Conservation (phyloP, 2,329 filamentous ascomycete genomes). For the Colletotrichum sp. region DNA sequence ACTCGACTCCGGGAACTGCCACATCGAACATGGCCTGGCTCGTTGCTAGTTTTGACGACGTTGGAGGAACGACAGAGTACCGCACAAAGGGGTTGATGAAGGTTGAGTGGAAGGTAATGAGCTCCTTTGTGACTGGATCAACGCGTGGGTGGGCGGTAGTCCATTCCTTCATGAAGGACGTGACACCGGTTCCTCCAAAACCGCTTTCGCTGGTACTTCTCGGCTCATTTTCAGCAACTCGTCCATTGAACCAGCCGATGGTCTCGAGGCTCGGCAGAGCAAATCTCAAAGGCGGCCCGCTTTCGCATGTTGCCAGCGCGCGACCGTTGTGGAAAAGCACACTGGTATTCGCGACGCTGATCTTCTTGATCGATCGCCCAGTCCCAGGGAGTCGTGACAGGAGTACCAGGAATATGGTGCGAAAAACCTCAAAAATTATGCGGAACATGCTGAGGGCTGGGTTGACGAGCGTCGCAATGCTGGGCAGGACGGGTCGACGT, state of each 20-base stretch:
- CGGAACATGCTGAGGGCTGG: conserved; percentile 55
- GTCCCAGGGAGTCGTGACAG: conserved; percentile 62
- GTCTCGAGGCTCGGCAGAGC: conserved; percentile 69
- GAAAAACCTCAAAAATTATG: conserved; percentile 57
- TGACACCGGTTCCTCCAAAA: conserved; percentile 60
- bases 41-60: background rate
- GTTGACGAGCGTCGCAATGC: conserved; percentile 71
- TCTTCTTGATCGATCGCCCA: conserved; percentile 64
- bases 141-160: conserved; percentile 74
- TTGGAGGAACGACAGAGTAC: conserved; percentile 56
- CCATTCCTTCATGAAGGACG: conserved; percentile 73
- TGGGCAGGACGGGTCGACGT: conserved; percentile 65
- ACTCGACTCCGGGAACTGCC: conserved; percentile 64
- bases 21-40: conserved; percentile 48
- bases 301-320: conserved; percentile 73
- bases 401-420: conserved; percentile 62
- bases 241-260: conserved; percentile 73
- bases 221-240: conserved; percentile 55
- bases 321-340: conserved; percentile 72
- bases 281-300: conserved; percentile 71
- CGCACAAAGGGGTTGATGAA: conserved; percentile 70
- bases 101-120: conserved; percentile 71
- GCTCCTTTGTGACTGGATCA: conserved; percentile 67
- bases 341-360: conserved; percentile 74
- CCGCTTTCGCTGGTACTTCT: conserved; percentile 30